Conservation (phyloP, 352 stramenopile genomes). For the Elongisporangium anandrum region DNA sequence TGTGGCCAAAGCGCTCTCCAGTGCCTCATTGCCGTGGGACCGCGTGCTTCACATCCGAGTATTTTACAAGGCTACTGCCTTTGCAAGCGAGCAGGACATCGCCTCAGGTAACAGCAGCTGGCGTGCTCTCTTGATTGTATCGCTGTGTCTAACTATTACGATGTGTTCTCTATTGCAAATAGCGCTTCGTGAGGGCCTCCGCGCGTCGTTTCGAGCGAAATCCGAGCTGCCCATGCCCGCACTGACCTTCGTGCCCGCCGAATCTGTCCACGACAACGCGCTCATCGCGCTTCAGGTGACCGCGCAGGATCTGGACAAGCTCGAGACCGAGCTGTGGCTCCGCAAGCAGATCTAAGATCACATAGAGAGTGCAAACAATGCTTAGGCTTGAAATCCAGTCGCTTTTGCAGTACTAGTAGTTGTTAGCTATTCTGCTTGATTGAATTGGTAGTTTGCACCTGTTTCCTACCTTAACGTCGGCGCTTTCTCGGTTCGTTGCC, state of each 20-base stretch:
- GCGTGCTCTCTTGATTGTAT: not conserved
- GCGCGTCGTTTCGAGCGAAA: not conserved
- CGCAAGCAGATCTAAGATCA: conserved; percentile 59
- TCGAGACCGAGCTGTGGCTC: conserved; percentile 84
- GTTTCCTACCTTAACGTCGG: conserved; percentile 27
- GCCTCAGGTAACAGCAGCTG: conserved; percentile 17
- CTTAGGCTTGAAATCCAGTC: not conserved
- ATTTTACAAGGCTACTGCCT: conserved; percentile 51
- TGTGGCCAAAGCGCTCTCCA: conserved; percentile 25
- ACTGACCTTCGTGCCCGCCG: conserved; percentile 73
- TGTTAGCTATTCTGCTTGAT: conserved; percentile 9
- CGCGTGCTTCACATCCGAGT: conserved; percentile 63
- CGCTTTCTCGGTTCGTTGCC: conserved; percentile 32
- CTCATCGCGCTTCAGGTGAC: conserved; percentile 56
- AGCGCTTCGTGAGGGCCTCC: conserved; percentile 7
- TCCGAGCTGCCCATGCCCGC: conserved; percentile 21
- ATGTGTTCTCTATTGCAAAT: not conserved
- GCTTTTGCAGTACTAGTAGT: conserved; percentile 4
- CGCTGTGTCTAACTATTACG: not conserved
- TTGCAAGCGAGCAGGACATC: conserved; percentile 49
- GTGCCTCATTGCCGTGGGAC: conserved; percentile 43
- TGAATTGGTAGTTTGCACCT: conserved; percentile 1
- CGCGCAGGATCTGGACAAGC: conserved; percentile 71
- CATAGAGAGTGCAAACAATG: not conserved
- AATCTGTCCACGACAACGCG: conserved; percentile 47